These are phyloP conservation scores for Aquilaria sinensis DNA, from an alignment of 345 rosid species.

Conservation along the genomic window DNA sequence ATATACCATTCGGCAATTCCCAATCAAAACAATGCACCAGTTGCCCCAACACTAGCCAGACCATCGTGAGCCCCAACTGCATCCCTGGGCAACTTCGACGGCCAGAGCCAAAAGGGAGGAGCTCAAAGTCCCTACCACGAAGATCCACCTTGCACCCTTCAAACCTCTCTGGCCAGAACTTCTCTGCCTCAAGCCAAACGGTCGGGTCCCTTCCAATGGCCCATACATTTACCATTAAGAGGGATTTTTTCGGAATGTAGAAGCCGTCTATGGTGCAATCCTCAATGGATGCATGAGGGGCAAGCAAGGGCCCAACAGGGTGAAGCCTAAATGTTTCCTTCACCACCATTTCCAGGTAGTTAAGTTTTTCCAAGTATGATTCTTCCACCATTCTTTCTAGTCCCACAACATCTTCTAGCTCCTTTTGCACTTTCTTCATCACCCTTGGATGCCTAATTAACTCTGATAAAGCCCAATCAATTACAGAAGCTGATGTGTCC, in stretches of 20 bases:
- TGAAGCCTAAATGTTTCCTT: conserved; percentile 40
- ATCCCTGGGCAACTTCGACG: conserved; percentile 40
- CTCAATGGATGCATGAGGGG: conserved; percentile 24
- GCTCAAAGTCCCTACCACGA: conserved; percentile 3
- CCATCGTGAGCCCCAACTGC: conserved; percentile 29
- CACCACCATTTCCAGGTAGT: conserved; percentile 33
- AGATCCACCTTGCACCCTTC: not conserved
- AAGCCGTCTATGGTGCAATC: conserved; percentile 24
- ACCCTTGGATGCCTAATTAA: conserved; percentile 25
- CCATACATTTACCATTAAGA: conserved; percentile 8
- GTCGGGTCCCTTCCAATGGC: conserved; percentile 8
- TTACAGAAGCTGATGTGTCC: conserved; percentile 23
- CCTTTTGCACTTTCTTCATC: conserved; percentile 31
- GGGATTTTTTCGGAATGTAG: conserved; percentile 25
- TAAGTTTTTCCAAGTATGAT: conserved; percentile 24
- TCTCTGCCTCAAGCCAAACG: not conserved
- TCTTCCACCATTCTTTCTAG: conserved; percentile 33
- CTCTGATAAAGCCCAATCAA: conserved; percentile 20
- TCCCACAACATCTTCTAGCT: conserved; percentile 28
- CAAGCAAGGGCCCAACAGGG: conserved; percentile 25
- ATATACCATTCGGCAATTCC: conserved; percentile 31
- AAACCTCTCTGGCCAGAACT: conserved; percentile 4
- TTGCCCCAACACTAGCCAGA: conserved; percentile 30
- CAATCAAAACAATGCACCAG: conserved; percentile 47
- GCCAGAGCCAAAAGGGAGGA: conserved; percentile 35